These are phyloP conservation scores for Alternaria novae-zelandiae DNA, from an alignment of 2,329 filamentous ascomycete species.

Conservation along the genomic window DNA sequence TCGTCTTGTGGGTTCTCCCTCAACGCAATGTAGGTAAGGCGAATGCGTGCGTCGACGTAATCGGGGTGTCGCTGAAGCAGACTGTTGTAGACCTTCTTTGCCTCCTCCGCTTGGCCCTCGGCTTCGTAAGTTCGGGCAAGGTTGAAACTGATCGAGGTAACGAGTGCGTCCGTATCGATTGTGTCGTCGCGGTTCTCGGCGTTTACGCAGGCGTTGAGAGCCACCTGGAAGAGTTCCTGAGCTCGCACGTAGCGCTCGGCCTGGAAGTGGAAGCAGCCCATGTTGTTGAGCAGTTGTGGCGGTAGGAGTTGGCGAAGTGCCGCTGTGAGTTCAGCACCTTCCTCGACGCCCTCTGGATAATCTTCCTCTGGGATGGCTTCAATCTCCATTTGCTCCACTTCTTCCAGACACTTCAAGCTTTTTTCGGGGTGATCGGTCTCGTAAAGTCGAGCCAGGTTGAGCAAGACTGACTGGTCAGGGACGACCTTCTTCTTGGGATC, in stretches of 20 bases:
- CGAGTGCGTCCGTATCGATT: slow-evolving; percentile 85
- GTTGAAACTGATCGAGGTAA: slow-evolving; percentile 97
- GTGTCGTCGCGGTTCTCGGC: slow-evolving; percentile 76
- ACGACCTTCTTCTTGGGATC: slow-evolving; percentile 84
- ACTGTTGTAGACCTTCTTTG: slow-evolving; percentile 85
- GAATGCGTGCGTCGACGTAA: slow-evolving; percentile 89
- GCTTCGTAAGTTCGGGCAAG: slow-evolving; percentile 92
- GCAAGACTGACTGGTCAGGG: slow-evolving; percentile 83
- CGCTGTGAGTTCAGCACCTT: slow-evolving; percentile 58
- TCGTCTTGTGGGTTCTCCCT: slow-evolving; percentile 81
- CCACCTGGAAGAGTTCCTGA: slow-evolving; percentile 89
- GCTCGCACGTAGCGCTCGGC: slow-evolving; percentile 80
- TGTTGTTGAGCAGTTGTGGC: slow-evolving; percentile 94
- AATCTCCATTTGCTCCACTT: slow-evolving; percentile 89
- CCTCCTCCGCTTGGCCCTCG: slow-evolving; percentile 79
- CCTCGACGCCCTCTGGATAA: slow-evolving; percentile 61
- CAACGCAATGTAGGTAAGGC: slow-evolving; percentile 88
- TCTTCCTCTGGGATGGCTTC: slow-evolving; percentile 77
- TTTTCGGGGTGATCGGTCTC: slow-evolving; percentile 86
- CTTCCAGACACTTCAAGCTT: slow-evolving; percentile 86
- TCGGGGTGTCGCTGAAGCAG: slow-evolving; percentile 84
- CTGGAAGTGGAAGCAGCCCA: slow-evolving; percentile 94
- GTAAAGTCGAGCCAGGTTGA: slow-evolving; percentile 91
- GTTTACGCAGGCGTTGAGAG: slow-evolving; percentile 83
- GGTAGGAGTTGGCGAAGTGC: slow-evolving; percentile 78